Evolutionary conservation across 1,139 yeast species (phyloP).

Genomic region (Saccharomyces hybrid): DNA sequence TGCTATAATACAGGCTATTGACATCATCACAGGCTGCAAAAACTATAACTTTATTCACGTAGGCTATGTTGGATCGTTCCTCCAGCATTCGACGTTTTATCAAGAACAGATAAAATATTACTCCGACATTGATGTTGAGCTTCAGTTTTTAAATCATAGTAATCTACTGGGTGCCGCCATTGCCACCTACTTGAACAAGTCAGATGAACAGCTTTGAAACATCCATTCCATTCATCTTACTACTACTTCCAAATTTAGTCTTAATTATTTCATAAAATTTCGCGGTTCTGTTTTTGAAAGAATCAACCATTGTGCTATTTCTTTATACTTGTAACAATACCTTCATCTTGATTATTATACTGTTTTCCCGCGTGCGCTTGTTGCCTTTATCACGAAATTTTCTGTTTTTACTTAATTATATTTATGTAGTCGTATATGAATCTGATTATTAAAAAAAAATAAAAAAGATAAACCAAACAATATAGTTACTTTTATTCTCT

Average conservation of each 20-base stretch:
- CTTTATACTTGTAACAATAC: not conserved
- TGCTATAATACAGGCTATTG: slow-evolving; percentile 21
- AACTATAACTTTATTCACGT: slow-evolving; percentile 11
- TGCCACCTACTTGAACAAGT: slow-evolving; percentile 11
- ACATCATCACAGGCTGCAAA: slow-evolving; percentile 3
- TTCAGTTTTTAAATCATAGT: slow-evolving; percentile 25
- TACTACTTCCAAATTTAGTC: not conserved
- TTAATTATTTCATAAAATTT: not conserved
- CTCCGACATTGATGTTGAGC: slow-evolving; percentile 14
- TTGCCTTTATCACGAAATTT: not conserved
- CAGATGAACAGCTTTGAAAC: not conserved
- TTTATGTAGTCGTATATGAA: not conserved
- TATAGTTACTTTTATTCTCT: not conserved
- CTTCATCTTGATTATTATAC: not conserved
- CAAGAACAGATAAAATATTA: slow-evolving; percentile 17
- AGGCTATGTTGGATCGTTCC: slow-evolving; percentile 33
- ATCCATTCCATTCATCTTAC: not conserved
- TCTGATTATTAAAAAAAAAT: not conserved
- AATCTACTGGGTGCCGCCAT: slow-evolving; percentile 30
- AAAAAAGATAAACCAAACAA: not conserved
- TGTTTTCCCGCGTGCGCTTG: not conserved
- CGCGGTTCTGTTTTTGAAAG: not conserved
- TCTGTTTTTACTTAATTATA: not conserved
- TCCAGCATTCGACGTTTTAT: slow-evolving; percentile 23
- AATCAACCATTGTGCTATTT: not conserved